Conservation (phyloP, 345 rosid species). For the Populus euphratica region DNA sequence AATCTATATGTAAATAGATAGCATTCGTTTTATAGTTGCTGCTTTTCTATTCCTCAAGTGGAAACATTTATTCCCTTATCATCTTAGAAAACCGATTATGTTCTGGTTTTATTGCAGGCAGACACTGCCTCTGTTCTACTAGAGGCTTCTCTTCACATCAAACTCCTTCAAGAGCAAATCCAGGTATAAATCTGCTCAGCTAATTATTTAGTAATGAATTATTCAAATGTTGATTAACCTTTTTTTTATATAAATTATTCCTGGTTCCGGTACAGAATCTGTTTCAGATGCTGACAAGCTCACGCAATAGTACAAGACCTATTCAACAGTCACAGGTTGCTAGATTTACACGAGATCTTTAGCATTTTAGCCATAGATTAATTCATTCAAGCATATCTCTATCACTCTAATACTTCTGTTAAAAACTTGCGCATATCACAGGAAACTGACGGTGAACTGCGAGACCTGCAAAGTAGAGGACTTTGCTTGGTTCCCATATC, state of each 20-base stretch:
- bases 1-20: too few species aligned
- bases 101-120: slow-evolving; percentile 37
- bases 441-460: slow-evolving; percentile 24
- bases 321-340: slow-evolving; percentile 34
- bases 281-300: slow-evolving; percentile 41
- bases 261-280: slow-evolving; percentile 26
- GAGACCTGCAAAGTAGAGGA: slow-evolving; percentile 44
- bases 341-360: neutral
- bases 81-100: neutral
- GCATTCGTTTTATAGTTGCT: neutral
- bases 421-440: slow-evolving; percentile 3
- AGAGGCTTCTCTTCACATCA: slow-evolving; percentile 59
- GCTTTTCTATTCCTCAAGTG: neutral
- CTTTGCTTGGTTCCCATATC: slow-evolving; percentile 57
- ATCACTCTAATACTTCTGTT: neutral
- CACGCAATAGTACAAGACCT: slow-evolving; percentile 24
- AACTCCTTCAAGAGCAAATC: slow-evolving; percentile 58
- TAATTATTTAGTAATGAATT: neutral
- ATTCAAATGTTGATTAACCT: neutral
- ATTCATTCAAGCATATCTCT: neutral
- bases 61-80: neutral
- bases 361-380: neutral
- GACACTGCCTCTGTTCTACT: slow-evolving; percentile 73
- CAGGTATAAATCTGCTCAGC: slow-evolving; percentile 29
- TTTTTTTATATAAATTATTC: neutral